Base-by-base conservation (phyloP, 2,329 filamentous ascomycete genomes). In the Aureobasidium vineae region DNA sequence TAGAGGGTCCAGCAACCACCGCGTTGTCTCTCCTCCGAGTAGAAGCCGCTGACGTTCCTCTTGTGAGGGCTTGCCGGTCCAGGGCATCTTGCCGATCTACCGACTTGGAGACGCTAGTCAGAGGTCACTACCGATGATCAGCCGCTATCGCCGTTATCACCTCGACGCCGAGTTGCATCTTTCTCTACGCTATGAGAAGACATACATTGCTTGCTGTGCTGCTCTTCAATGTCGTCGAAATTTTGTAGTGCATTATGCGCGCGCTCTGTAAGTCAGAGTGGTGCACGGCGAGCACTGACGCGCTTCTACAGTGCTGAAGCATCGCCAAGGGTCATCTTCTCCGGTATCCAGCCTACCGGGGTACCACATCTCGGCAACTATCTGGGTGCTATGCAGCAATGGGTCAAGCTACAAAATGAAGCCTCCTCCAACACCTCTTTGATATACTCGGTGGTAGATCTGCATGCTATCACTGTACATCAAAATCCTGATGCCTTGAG, bases 301-400 rank as follows among this genome's bases (percentile, higher is more conserved):
- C 45, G 45, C 36, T 36, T 47, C 11, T 38, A 26, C 41, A 38
- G 38, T 5, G 63, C 56, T 26, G 19, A 60, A 26, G 40, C 67
- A 28, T 11, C 63, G 4, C 23, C 52, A 21, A 75, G 82, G 65
- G 82, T 89, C 67, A 86, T 98, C 73, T 97, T 99, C 81, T 98
- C 95, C 3, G 95, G 93, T 63, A 99, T 99, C 72, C 95, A 99
- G 77, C 95, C 95, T 21, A 99, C 95, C 0, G 95, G 94, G 41
- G 84, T 96, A 28, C 95, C 95, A 16, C 95, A 99, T 77, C 80
- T 99, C 36, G 95, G 95, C 65, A 99, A 99, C 79, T 99, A 97
- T 77, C 84, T 96, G 13, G 95, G 95, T 31, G 95, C 95, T 19
- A 80, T 99, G 65, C 86, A 87, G 60, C 87, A 92, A 82, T 99